phyloP scores from a whole-genome alignment of 2,329 filamentous ascomycete genomes.

The Phyllosticta capitalensis region DNA sequence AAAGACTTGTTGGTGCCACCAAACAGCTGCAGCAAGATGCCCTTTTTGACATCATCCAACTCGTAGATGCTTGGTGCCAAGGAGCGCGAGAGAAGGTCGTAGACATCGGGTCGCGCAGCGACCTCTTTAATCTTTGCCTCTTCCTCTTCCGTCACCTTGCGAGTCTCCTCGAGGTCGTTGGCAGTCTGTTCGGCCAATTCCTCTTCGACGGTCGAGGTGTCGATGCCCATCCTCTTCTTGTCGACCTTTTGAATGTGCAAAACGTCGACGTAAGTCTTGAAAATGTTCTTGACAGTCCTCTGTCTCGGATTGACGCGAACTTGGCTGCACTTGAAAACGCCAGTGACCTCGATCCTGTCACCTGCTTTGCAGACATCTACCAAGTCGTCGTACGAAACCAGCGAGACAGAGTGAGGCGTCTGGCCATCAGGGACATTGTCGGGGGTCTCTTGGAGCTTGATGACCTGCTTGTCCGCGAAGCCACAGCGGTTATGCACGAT shows the following conservation, averaged over 20 bases:
- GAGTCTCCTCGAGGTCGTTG: slow-evolving; percentile 69
- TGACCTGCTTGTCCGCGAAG: slow-evolving; percentile 96
- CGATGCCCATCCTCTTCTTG: slow-evolving; percentile 85
- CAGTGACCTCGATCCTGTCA: slow-evolving; percentile 90
- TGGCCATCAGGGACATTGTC: slow-evolving; percentile 92
- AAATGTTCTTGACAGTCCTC: slow-evolving; percentile 84
- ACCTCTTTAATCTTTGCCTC: slow-evolving; percentile 80
- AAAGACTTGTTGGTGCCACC: slow-evolving; percentile 98
- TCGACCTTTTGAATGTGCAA: slow-evolving; percentile 95
- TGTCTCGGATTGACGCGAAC: slow-evolving; percentile 91
- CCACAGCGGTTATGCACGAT: slow-evolving; percentile 92
- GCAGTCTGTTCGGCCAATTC: slow-evolving; percentile 64
- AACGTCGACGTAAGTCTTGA: slow-evolving; percentile 96
- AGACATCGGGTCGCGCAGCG: slow-evolving; percentile 73
- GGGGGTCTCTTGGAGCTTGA: slow-evolving; percentile 95
- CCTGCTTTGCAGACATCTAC: slow-evolving; percentile 97
- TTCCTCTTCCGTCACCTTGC: slow-evolving; percentile 76
- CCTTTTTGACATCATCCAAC: slow-evolving; percentile 98
- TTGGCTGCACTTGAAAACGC: slow-evolving; percentile 91
- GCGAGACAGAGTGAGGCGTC: slow-evolving; percentile 91
- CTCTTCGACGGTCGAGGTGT: slow-evolving; percentile 77
- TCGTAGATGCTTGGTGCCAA: slow-evolving; percentile 94
- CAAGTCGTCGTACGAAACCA: slow-evolving; percentile 93
- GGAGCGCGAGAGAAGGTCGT: slow-evolving; percentile 83
- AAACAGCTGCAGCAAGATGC: slow-evolving; percentile 91